A percentile compares a stretch with the other conserved stretches of the same genome.
phyloP scores from a whole-genome alignment of 495 filamentous ascomycete species.

The Hypoxylon fuscum region DNA sequence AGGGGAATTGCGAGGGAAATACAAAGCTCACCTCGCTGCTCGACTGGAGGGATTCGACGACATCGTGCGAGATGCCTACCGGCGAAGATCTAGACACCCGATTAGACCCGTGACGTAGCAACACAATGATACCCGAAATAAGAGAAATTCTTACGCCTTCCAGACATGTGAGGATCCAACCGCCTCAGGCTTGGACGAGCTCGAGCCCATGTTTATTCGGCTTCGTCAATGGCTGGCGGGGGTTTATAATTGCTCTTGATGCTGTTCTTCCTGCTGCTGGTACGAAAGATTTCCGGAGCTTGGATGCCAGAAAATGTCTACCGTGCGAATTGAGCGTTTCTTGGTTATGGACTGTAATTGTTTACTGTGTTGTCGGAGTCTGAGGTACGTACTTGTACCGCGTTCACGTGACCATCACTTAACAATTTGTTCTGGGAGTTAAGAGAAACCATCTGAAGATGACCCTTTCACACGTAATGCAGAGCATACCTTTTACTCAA shows the following conservation, averaged over 20 bases:
- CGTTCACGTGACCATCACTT: no score
- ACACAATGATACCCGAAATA: neutral
- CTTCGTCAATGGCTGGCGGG: slow-evolving; percentile 14
- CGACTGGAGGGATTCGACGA: slow-evolving; percentile 82
- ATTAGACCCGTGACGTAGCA: neutral
- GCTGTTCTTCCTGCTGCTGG: neutral
- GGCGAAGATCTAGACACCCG: slow-evolving; percentile 71
- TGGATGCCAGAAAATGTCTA: slow-evolving; percentile 26
- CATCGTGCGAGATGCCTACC: slow-evolving; percentile 83
- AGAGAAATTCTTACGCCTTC: slow-evolving; percentile 53
- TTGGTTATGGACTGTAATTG: no score
- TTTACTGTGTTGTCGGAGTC: no score
- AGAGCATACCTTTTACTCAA: no score
- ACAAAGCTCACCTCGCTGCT: slow-evolving; percentile 82
- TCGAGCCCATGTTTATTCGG: slow-evolving; percentile 56
- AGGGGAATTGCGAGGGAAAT: no score
- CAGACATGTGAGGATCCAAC: slow-evolving; percentile 54
- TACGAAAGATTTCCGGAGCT: slow-evolving; percentile 26
- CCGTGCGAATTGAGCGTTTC: slow-evolving; percentile 39
- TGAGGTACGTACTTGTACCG: no score
- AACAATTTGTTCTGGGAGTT: no score
- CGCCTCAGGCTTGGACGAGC: slow-evolving; percentile 57
- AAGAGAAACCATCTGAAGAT: no score
- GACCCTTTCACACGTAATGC: no score
- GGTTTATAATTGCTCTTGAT: slow-evolving; percentile 16